Percentiles rank a stretch among this genome's conserved stretches.
Evolutionary conservation across 2,329 filamentous ascomycete species (phyloP).

Genomic region (Triangularia setosa): DNA sequence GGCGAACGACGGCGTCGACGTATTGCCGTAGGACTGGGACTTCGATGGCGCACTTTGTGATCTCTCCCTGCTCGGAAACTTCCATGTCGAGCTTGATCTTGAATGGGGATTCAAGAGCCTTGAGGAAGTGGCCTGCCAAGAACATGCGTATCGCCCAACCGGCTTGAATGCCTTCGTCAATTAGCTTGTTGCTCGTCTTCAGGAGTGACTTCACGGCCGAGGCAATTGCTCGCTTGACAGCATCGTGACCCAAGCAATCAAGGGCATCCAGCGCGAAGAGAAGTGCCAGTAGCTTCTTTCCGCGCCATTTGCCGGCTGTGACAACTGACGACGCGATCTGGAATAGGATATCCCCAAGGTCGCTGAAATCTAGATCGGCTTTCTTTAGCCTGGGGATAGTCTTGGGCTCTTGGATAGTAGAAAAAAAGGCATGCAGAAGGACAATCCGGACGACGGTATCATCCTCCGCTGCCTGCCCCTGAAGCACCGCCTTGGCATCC

Average conservation of each 20-base stretch:
- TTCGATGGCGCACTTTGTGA: slow-evolving; percentile 17
- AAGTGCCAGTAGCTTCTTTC: slow-evolving; percentile 18
- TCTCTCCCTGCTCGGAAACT: slow-evolving; percentile 1
- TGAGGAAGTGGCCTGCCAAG: slow-evolving; percentile 36
- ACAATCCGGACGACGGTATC: slow-evolving; percentile 15
- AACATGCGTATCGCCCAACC: slow-evolving; percentile 48
- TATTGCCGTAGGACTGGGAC: slow-evolving; percentile 30
- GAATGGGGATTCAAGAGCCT: slow-evolving; percentile 31
- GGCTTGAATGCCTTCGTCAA: slow-evolving; percentile 19
- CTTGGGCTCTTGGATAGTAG: slow-evolving; percentile 10
- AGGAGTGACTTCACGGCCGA: slow-evolving; percentile 15
- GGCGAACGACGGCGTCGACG: slow-evolving; percentile 26
- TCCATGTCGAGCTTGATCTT: slow-evolving; percentile 33
- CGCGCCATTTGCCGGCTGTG: slow-evolving; percentile 13
- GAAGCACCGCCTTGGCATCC: slow-evolving; percentile 27
- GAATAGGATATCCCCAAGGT: slow-evolving; percentile 13
- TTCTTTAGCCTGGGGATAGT: slow-evolving; percentile 16
- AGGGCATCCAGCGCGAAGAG: slow-evolving; percentile 26
- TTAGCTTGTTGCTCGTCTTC: slow-evolving; percentile 22
- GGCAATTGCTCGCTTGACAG: slow-evolving; percentile 13
- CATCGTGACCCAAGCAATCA: slow-evolving; percentile 18
- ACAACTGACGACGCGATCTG: slow-evolving; percentile 5
- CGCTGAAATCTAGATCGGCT: slow-evolving; percentile 11
- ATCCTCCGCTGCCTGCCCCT: slow-evolving; percentile 14
- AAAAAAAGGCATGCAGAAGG: slow-evolving; percentile 20